These are phyloP conservation scores for Aureobasidium mangrovei DNA, from an alignment of 2,329 filamentous ascomycete genomes.

Conservation along the genomic window DNA sequence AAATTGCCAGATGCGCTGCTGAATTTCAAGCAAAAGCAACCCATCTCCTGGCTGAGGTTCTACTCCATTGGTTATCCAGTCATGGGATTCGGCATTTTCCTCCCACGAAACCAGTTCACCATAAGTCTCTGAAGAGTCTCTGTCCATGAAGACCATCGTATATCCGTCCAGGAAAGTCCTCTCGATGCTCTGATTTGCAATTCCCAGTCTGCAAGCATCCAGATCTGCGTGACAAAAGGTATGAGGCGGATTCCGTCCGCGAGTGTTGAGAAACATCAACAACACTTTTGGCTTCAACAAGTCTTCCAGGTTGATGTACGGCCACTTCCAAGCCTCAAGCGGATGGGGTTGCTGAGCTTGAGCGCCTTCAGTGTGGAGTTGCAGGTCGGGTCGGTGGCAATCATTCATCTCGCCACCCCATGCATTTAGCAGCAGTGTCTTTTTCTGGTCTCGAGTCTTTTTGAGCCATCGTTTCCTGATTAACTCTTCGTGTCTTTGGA, in stretches of 20 bases:
- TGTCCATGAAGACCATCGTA: conserved; percentile 20
- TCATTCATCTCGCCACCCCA: conserved; percentile 42
- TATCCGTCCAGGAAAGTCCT: conserved; percentile 11
- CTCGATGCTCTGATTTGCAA: background rate
- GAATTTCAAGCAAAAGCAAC: conserved; percentile 43
- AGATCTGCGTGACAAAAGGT: background rate
- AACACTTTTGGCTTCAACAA: conserved; percentile 37
- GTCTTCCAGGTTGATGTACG: conserved; percentile 51
- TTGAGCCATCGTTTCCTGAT: conserved; percentile 49
- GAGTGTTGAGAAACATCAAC: conserved; percentile 44
- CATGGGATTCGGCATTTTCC: conserved; percentile 21
- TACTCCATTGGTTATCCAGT: conserved; percentile 8
- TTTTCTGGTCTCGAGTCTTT: conserved; percentile 40
- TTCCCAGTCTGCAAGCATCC: background rate
- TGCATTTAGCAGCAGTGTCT: conserved; percentile 36
- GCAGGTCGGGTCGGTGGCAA: conserved; percentile 45
- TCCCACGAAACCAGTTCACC: conserved; percentile 32
- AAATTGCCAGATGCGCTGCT: conserved; percentile 41
- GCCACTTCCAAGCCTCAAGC: conserved; percentile 39
- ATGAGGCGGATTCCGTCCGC: conserved; percentile 39
- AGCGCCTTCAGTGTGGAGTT: conserved; percentile 21
- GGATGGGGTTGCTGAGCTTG: conserved; percentile 16
- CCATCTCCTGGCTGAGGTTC: background rate
- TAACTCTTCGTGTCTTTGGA: conserved; percentile 43
- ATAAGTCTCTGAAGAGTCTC: conserved; percentile 23